phyloP scores from a whole-genome alignment of 1,139 yeast genomes.

The Wickerhamomyces sp. region DNA sequence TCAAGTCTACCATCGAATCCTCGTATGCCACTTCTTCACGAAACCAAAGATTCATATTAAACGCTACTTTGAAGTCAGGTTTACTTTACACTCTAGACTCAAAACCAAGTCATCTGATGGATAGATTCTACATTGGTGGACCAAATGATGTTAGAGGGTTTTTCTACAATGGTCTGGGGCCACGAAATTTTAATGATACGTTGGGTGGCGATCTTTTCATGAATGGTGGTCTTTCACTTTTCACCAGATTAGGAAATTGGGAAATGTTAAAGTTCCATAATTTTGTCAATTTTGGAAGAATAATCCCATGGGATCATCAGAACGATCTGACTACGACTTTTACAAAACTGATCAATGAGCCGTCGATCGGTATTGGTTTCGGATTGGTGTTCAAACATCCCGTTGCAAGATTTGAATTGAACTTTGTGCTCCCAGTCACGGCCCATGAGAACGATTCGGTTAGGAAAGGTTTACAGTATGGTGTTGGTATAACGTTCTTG shows the following conservation, averaged over 20 bases:
- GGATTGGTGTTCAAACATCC: conserved; percentile 85
- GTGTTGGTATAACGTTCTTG: conserved; percentile 82
- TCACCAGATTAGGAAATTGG: conserved; percentile 46
- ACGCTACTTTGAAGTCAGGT: conserved; percentile 48
- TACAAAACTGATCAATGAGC: conserved; percentile 30
- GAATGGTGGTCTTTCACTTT: conserved; percentile 65
- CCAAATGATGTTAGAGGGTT: conserved; percentile 82
- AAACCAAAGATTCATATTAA: conserved; percentile 31
- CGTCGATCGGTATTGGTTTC: conserved; percentile 60
- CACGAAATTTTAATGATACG: conserved; percentile 49
- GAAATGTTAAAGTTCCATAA: conserved; percentile 66
- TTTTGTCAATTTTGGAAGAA: conserved; percentile 71
- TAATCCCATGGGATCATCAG: conserved; percentile 40
- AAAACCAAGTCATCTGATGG: conserved; percentile 30
- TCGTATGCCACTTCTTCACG: conserved; percentile 34
- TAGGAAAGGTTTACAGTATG: conserved; percentile 89
- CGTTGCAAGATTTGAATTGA: conserved; percentile 85
- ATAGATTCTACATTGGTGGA: conserved; percentile 60
- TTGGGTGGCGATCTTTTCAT: conserved; percentile 80
- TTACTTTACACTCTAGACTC: conserved; percentile 35
- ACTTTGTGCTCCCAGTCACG: conserved; percentile 73
- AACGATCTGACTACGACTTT: conserved; percentile 22
- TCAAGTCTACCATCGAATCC: conserved; percentile 45
- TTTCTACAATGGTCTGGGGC: conserved; percentile 77
- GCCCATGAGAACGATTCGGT: conserved; percentile 59